Percentiles rank a stretch among this genome's conserved stretches.
Evolutionary conservation across 2,329 filamentous ascomycete genomes (phyloP).

Genomic region (Colletotrichum sidae): DNA sequence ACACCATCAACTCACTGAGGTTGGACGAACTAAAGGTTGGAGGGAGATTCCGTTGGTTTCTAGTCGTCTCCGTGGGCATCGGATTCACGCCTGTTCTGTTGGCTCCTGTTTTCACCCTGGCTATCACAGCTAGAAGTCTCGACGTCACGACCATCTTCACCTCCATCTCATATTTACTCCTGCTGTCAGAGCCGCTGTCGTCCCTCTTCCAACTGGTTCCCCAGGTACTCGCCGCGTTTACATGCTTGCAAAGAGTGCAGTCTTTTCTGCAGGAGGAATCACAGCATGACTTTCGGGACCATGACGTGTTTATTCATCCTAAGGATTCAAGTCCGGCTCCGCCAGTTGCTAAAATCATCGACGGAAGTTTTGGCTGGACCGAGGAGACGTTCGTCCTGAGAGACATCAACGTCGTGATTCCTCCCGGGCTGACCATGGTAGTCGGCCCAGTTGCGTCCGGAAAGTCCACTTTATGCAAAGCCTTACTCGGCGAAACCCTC

Average conservation of each 20-base stretch:
- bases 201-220: conserved; percentile 47
- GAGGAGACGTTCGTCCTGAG: conserved; percentile 41
- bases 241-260: conserved; percentile 50
- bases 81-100: conserved; percentile 50
- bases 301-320: not conserved
- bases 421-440: conserved; percentile 48
- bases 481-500: conserved; percentile 45
- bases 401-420: conserved; percentile 46
- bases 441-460: conserved; percentile 53
- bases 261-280: conserved; percentile 48
- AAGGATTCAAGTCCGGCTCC: not conserved
- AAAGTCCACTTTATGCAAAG: conserved; percentile 53
- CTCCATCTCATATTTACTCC: conserved; percentile 47
- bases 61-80: conserved; percentile 42
- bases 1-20: conserved; percentile 48
- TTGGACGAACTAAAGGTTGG: conserved; percentile 46
- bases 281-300: conserved; percentile 37
- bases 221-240: conserved; percentile 43
- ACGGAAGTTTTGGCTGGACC: conserved; percentile 47
- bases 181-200: conserved; percentile 47
- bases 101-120: conserved; percentile 48
- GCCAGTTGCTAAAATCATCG: conserved; percentile 10
- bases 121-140: conserved; percentile 41
- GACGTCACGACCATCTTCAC: conserved; percentile 47
- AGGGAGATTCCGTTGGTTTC: conserved; percentile 42